These are phyloP conservation scores for Agastache rugosa DNA, from an alignment of 257 asterid species.

Conservation along the genomic window DNA sequence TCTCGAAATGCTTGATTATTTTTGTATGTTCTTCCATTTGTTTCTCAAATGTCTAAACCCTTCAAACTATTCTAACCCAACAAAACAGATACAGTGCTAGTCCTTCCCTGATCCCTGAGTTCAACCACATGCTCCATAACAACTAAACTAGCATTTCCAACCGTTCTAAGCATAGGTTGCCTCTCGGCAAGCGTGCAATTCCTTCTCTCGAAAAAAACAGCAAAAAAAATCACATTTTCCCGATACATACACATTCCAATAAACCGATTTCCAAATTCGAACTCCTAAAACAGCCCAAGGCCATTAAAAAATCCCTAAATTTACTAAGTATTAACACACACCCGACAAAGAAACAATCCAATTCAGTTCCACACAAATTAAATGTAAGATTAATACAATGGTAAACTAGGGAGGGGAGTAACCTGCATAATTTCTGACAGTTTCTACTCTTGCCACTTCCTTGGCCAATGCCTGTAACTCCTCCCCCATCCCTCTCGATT, in stretches of 20 bases:
- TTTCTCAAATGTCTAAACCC: not conserved
- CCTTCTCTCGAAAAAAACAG: not conserved
- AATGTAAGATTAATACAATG: not conserved
- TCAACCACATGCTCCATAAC: slow-evolving; percentile 1
- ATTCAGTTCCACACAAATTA: slow-evolving; percentile 18
- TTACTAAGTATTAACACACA: not conserved
- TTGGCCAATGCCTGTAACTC: slow-evolving; percentile 90
- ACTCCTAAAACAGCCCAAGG: not conserved
- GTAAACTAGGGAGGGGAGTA: slow-evolving; percentile 9
- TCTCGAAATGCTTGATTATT: slow-evolving; percentile 23
- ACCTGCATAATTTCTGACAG: slow-evolving; percentile 94
- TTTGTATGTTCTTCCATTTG: slow-evolving; percentile 1
- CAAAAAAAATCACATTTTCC: not conserved
- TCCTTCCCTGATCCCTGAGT: not conserved
- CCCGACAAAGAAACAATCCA: not conserved
- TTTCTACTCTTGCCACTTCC: slow-evolving; percentile 95
- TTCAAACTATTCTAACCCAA: slow-evolving; percentile 11
- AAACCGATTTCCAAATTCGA: not conserved
- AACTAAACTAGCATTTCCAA: slow-evolving; percentile 10
- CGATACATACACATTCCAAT: not conserved
- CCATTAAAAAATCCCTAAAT: not conserved
- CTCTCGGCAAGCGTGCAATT: not conserved
- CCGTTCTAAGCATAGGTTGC: not conserved
- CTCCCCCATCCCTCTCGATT: slow-evolving; percentile 69
- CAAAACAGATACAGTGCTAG: not conserved